A percentile compares a stretch with the other conserved stretches of the same genome.
phyloP scores from a whole-genome alignment of 352 stramenopile genomes.

The Phytophthora pseudosyringae region DNA sequence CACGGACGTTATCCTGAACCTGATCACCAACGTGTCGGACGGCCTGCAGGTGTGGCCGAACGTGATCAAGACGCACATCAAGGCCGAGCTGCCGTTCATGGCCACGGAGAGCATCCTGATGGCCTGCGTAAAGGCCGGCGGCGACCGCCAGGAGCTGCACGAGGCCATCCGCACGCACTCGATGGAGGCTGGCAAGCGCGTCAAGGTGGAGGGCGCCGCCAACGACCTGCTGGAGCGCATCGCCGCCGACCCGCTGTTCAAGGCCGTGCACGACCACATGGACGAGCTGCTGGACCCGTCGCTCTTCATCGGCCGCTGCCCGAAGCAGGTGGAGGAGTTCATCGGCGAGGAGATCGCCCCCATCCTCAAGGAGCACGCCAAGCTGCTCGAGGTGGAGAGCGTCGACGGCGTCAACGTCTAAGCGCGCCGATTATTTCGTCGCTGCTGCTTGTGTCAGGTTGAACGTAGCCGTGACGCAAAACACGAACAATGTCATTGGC shows the following conservation, averaged over 20 bases:
- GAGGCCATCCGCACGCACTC: conserved; percentile 99
- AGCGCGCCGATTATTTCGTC: conserved; percentile 6
- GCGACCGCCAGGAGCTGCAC: conserved; percentile 98
- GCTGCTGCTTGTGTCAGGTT: background rate
- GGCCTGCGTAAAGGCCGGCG: conserved; percentile 98
- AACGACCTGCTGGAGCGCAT: conserved; percentile 99
- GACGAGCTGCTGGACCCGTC: conserved; percentile 96
- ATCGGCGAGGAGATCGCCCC: conserved; percentile 94
- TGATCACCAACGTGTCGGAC: conserved; percentile 97
- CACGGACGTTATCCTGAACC: conserved; percentile 98
- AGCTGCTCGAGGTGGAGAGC: conserved; percentile 91
- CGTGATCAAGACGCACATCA: conserved; percentile 97
- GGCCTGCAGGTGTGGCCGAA: conserved; percentile 96
- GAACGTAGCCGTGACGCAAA: conserved; percentile 1
- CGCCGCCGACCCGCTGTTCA: conserved; percentile 93
- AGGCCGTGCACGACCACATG: conserved; percentile 95
- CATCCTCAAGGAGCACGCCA: conserved; percentile 91
- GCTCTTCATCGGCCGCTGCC: conserved; percentile 97
- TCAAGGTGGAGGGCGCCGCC: conserved; percentile 97
- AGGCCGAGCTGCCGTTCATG: conserved; percentile 99
- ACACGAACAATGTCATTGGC: conserved; percentile 10
- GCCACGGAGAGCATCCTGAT: conserved; percentile 99
- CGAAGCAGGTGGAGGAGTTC: conserved; percentile 97
- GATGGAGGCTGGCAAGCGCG: conserved; percentile 97
- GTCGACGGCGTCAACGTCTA: conserved; percentile 98